Evolutionary conservation across 2,329 filamentous ascomycete species (phyloP), one percentile per base, ranked within the genome.

Genomic region (Monosporascus sp.): DNA sequence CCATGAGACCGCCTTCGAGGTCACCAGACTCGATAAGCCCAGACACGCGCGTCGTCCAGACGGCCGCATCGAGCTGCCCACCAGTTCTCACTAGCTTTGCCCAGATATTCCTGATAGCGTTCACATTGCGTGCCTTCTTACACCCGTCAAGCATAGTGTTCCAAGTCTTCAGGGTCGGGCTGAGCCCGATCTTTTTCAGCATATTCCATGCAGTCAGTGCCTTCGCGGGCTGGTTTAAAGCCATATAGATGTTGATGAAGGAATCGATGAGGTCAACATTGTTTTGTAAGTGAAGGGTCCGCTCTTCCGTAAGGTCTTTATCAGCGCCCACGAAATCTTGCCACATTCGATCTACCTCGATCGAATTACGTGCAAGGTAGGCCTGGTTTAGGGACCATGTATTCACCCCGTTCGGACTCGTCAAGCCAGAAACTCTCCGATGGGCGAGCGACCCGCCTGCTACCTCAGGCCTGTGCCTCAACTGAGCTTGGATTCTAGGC

Each of bases 111-210:
- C 86, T 80, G 56, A 92, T 74, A 22, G 79, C 83, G n/a, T 73
- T 67, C 0, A 76, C 59, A 61, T 90, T 84, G 51, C 76, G 76
- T 49, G 82, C 77, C 49, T 75, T 77, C 64, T 80, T 81, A 69
- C 85, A 90, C 1, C 89, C 89, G 52, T 82, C 77, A 59, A 94
- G 81, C 80, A 94, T 87, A 44, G 82, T 74, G 40, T 84, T 87
- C 81, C 88, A 94, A 0, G 88, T 87, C 60, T 74, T 79, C 52
- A 86, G 62, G 7, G 78, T 84, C 16, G 88, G 86, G 52, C 73
- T 68, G 31, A 87, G 65, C 1, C 80, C 82, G 50, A 80, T 49
- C 50, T 57, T 56, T 34, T 59, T 56, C 8, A 67, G n/a, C 7
- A 60, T 41, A 34, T 69, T 44, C 71, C 66, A 64, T 17, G 55